Evolutionary conservation across 169 alveolate species (phyloP), one percentile per base, ranked within the genome.

Genomic region (Plasmodium sp.): DNA sequence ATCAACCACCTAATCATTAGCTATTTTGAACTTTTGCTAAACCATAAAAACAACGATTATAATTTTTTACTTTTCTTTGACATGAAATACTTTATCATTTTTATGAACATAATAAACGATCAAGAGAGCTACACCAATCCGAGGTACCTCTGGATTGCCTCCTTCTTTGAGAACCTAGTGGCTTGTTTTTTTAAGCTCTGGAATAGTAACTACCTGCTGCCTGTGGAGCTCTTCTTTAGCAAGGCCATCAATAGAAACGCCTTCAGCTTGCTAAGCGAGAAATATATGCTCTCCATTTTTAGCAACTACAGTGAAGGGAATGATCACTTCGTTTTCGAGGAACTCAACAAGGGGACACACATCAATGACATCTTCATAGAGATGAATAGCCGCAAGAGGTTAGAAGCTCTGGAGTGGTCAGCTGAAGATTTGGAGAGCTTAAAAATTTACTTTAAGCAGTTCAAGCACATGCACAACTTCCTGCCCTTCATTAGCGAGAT

Each of bases 281-380:
- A 88, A 39, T 88, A 88, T 80, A 58, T 88, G 88, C n/a, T 88
- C 22, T 88, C 94, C 1, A 80, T 88, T 56, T 88, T 88, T 88
- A 88, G 94, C 45, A 88, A 88, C 81, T 88, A 88, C 56, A 88
- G 18, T 39, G 94, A 88, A 58, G 94, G 94, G 14, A 88, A 88
- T 79, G 94, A 88, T 62, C 3, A 7, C 6, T 88, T 56, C 18
- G 81, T 88, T 2, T 88, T 58, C 45, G 83, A 88, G 31, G 51
- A 79, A 12, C 34, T 88, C 22, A 79, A 34, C 82, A 67, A 88
- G 80, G 94, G 94, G 6, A 18, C 3, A 0, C 16, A 36, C 45
- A 88, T 88, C 18, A 88, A 79, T 79, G 94, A 88, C 43, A 67
- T 88, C 4, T 88, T 88, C 77, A 80, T 88, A 5, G 71, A 88